Percentiles rank a stretch among this genome's conserved stretches.
phyloP scores from a whole-genome alignment of 176 grass and related monocot genomes.

The Lolium rigidum region DNA sequence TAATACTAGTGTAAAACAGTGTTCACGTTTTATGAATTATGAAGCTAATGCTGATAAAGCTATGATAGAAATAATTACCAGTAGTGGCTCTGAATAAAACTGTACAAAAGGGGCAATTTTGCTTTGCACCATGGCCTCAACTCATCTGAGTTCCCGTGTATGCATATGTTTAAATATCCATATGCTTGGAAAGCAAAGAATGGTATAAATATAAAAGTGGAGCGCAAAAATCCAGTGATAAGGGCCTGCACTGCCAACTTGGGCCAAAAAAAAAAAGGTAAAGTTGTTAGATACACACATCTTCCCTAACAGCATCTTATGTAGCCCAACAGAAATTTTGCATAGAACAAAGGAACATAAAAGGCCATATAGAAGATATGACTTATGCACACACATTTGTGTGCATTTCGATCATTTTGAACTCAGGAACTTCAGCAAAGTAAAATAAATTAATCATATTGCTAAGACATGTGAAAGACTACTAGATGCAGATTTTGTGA shows the following conservation, averaged over 20 bases:
- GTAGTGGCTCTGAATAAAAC: constrained; percentile 91
- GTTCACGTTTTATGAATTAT: constrained; percentile 18
- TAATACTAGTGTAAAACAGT: neutral
- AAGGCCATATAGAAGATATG: neutral
- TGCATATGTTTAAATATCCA: constrained; percentile 89
- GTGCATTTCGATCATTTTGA: neutral
- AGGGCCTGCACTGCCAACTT: constrained; percentile 67
- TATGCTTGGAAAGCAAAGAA: constrained; percentile 89
- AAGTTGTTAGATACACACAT: constrained; percentile 34
- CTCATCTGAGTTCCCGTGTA: constrained; percentile 45
- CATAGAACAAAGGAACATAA: neutral
- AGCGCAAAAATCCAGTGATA: constrained; percentile 50
- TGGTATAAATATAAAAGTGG: constrained; percentile 75
- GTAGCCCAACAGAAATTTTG: constrained; percentile 2
- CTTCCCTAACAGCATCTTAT: neutral
- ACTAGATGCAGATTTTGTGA: neutral
- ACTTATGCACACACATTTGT: neutral
- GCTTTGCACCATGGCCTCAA: constrained; percentile 79
- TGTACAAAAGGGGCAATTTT: constrained; percentile 84
- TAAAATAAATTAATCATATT: neutral
- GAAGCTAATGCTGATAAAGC: constrained; percentile 12
- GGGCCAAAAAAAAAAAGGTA: constrained; percentile 44
- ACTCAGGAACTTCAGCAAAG: neutral
- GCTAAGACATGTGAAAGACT: neutral
- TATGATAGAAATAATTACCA: constrained; percentile 65